Evolutionary conservation across 345 rosid species (phyloP).

Genomic region (Barbarea vulgaris): DNA sequence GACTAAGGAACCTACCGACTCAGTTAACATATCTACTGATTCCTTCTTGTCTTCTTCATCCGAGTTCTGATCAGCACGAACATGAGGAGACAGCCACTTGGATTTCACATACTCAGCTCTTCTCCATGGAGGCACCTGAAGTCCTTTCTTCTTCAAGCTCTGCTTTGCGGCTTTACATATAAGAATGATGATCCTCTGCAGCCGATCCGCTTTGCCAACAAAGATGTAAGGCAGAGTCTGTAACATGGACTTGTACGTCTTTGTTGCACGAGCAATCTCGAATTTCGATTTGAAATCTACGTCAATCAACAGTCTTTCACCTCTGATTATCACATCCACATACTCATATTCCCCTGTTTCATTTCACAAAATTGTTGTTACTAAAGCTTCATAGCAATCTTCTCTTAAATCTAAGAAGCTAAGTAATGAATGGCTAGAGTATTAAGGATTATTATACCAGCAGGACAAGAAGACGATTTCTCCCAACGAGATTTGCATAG

Average conservation of each 20-base stretch:
- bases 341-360: conserved; percentile 78
- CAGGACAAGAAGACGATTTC: conserved; percentile 62
- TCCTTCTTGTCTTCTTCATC: conserved; percentile 17
- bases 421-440: not conserved
- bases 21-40: conserved; percentile 15
- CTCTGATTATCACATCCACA: conserved; percentile 62
- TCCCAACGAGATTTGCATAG: conserved; percentile 93
- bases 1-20: conserved; percentile 22
- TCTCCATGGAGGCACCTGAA: conserved; percentile 91
- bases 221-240: conserved; percentile 72
- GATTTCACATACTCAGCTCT: conserved; percentile 78
- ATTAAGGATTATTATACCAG: conserved; percentile 59
- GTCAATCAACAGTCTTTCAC: conserved; percentile 72
- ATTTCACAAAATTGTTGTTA: not conserved
- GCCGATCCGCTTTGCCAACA: conserved; percentile 74
- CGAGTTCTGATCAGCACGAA: conserved; percentile 33
- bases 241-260: conserved; percentile 66
- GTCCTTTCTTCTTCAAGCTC: conserved; percentile 89
- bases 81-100: conserved; percentile 75
- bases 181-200: conserved; percentile 60
- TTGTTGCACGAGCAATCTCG: conserved; percentile 86
- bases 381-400: not conserved
- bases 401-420: not conserved
- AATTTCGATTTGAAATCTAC: conserved; percentile 83
- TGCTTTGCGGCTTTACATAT: conserved; percentile 73